phyloP scores from a whole-genome alignment of 1,284 basidiomycete genomes.

The Microbotryomycetes sp. region DNA sequence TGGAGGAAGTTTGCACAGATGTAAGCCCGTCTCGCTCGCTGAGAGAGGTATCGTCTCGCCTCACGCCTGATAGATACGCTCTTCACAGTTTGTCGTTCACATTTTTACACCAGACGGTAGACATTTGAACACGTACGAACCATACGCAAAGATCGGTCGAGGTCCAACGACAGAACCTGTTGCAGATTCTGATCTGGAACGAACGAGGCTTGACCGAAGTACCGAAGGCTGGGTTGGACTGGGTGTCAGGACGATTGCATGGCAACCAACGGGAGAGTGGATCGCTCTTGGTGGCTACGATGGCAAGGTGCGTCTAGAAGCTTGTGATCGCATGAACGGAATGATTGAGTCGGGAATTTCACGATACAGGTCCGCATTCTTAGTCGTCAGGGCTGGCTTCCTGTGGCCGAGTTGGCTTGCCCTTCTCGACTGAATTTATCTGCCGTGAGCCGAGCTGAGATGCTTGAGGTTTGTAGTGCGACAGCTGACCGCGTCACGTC shows the following conservation, averaged over 20 bases:
- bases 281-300: constrained; percentile 42
- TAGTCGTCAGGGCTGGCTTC: constrained; percentile 5
- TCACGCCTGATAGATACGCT: background rate
- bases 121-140: constrained; percentile 17
- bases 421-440: background rate
- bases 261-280: constrained; percentile 40
- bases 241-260: constrained; percentile 39
- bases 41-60: constrained; percentile 12
- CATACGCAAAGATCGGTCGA: constrained; percentile 11
- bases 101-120: constrained; percentile 26
- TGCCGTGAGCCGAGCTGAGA: background rate
- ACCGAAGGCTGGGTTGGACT: constrained; percentile 33
- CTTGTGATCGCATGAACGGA: background rate
- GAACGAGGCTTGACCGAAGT: constrained; percentile 1
- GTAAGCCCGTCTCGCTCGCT: constrained; percentile 1
- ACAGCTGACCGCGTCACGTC: constrained; percentile 19
- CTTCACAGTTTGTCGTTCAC: constrained; percentile 29
- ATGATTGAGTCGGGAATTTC: background rate
- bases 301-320: constrained; percentile 34
- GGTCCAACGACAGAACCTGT: background rate
- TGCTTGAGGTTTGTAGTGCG: constrained; percentile 23
- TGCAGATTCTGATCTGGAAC: background rate
- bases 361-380: constrained; percentile 21
- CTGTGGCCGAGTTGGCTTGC: constrained; percentile 5
- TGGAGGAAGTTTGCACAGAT: constrained; percentile 31